A percentile compares a stretch with the other conserved stretches of the same genome.
phyloP scores from a whole-genome alignment of 495 filamentous ascomycete genomes.

The Xylaria longipes region DNA sequence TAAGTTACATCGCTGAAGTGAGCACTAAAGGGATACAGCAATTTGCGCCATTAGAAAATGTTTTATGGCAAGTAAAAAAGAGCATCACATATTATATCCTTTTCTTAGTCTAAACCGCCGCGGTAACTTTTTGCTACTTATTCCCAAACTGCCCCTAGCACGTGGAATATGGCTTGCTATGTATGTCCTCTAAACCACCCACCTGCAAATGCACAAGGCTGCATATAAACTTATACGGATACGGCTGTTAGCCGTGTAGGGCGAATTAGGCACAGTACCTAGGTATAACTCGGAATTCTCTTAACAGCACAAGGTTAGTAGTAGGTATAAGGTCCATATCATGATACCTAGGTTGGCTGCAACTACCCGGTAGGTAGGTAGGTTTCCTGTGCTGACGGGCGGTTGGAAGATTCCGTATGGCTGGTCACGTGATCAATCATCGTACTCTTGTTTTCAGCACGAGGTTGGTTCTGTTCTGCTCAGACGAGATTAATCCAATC shows the following conservation, averaged over 20 bases:
- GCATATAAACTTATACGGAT: background rate
- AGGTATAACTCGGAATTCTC: background rate
- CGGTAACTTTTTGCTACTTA: background rate
- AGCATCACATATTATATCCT: background rate
- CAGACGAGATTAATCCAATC: background rate
- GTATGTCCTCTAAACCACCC: background rate
- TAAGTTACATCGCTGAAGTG: no score
- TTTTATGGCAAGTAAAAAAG: background rate
- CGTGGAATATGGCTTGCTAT: background rate
- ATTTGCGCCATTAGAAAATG: background rate
- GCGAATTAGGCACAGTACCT: background rate
- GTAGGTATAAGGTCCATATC: no score
- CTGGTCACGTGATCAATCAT: background rate
- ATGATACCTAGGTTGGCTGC: no score
- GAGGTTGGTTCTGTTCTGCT: background rate
- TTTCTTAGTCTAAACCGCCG: background rate
- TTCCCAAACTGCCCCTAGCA: background rate
- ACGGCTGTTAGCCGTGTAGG: background rate
- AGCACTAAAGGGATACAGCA: no score
- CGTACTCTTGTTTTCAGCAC: background rate
- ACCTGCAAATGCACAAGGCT: conserved; percentile 1
- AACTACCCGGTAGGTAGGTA: background rate
- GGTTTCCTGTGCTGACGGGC: background rate
- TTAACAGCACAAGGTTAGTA: background rate
- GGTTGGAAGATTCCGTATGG: background rate